A percentile compares a stretch with the other conserved stretches of the same genome.
Evolutionary conservation across 75 land plant genomes (phyloP).

Genomic region (Isoetes taiwanensis): DNA sequence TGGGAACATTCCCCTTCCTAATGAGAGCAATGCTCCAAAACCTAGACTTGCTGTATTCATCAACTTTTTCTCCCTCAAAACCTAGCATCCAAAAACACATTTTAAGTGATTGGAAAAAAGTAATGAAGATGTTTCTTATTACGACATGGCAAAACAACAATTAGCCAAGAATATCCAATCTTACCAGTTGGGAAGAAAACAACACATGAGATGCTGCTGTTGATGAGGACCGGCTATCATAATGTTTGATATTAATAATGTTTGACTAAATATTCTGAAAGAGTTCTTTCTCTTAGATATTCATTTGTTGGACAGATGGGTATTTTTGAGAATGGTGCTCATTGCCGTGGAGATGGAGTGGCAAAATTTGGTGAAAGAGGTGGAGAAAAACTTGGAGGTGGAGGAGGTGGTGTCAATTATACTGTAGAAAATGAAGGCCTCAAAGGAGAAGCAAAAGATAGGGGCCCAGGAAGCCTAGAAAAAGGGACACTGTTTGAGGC

Average conservation of each 20-base stretch:
- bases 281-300: constrained; percentile 20
- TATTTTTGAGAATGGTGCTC: constrained; percentile 21
- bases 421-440: constrained; percentile 34
- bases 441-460: constrained; percentile 41
- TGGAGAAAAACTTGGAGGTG: constrained; percentile 32
- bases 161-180: neutral
- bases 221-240: too few relatives aligned
- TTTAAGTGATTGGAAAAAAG: neutral
- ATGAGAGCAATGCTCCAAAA: constrained; percentile 93
- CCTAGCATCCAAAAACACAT: constrained; percentile 23
- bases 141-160: neutral
- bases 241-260: too few relatives aligned
- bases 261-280: constrained; percentile 18
- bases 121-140: neutral
- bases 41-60: constrained; percentile 68
- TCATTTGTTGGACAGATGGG: constrained; percentile 33
- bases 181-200: constrained; percentile 89
- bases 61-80: constrained; percentile 67
- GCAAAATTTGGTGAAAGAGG: constrained; percentile 34
- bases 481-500: too few relatives aligned
- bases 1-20: constrained; percentile 62
- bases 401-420: constrained; percentile 43
- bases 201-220: constrained; percentile 55
- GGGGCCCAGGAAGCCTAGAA: constrained; percentile 95
- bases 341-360: constrained; percentile 29